A percentile compares a stretch with the other conserved stretches of the same genome.
phyloP scores from a whole-genome alignment of 73 alveolate genomes.

The Tetrahymena borealis region DNA sequence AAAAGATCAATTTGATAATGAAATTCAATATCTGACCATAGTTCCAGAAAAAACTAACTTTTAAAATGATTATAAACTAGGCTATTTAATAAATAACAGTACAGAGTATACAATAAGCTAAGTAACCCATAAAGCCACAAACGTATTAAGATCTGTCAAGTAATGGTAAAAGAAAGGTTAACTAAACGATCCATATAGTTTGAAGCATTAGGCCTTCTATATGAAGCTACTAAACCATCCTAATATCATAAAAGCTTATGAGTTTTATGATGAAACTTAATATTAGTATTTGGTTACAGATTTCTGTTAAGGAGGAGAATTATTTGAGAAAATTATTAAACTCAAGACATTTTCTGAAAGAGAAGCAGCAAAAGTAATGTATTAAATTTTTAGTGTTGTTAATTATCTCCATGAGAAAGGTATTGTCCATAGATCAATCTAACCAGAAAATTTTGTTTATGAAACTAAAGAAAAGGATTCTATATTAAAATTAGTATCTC shows the following conservation, averaged over 20 bases:
- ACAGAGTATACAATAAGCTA: too few species aligned
- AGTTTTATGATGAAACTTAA: conserved; percentile 22
- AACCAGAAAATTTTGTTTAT: conserved; percentile 66
- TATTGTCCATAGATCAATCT: conserved; percentile 60
- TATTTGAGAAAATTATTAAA: conserved; percentile 2
- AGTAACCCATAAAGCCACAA: too few species aligned
- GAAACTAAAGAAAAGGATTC: conserved; percentile 3
- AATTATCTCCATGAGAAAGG: conserved; percentile 57
- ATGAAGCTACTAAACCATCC: too few species aligned
- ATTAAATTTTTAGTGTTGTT: conserved; percentile 52
- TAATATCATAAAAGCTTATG: conserved; percentile 17
- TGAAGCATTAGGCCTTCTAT: too few species aligned
- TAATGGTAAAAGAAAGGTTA: too few species aligned
- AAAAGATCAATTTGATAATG: too few species aligned
- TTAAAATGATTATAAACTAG: too few species aligned
- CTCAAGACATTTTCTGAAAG: conserved; percentile 18
- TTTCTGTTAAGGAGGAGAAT: conserved; percentile 47
- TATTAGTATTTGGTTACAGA: conserved; percentile 36
- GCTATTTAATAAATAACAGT: too few species aligned
- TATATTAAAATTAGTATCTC: conserved; percentile 7
- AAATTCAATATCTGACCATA: too few species aligned
- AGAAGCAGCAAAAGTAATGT: conserved; percentile 30
- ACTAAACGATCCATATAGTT: too few species aligned
- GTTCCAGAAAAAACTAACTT: too few species aligned
- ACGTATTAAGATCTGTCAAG: too few species aligned